Evolutionary conservation across 139 green algal species (phyloP), one percentile per base, ranked within the genome.

Genomic region (Picochlorum sp.): DNA sequence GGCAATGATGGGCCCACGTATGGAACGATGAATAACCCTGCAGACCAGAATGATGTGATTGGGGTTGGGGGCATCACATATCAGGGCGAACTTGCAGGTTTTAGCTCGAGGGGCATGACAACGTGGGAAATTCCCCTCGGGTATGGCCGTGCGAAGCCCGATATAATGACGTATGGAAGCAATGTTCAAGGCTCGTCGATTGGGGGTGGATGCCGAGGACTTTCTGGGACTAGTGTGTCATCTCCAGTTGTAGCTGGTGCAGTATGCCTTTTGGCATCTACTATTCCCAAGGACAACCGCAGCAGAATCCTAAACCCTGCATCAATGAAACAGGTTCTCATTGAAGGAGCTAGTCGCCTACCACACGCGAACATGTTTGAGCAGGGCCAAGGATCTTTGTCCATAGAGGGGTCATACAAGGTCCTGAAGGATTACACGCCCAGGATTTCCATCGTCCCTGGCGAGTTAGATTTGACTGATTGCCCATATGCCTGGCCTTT

Each of bases 1-100:
- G 90, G 91, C 62, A 99, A 99, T 67, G 94, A 98, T 63, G 94
- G 94, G 0, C 94, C 94, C 1, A 72, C 95, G 58, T 98, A 92
- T 52, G 94, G 94, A 67, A 99, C 94, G 1, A 82, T 98, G 9
- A 99, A 99, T 85, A 99, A 99, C 81, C 94, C 94, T 1, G 94
- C 92, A 13, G 94, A 99, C 71, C 85, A 95, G 80, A 88, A 82
- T 18, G 92, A 98, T 65, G 90, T 98, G 3, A 97, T 99, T 60
- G 94, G 92, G 1, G 90, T 99, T 10, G 94, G 94, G 9, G 94
- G 94, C 58, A 92, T 98, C 34, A 88, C 96, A 63, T 94, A n/a
- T 30, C 6, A 37, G 16, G 24, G 23, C 14, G 49, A 41, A 20
- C 93, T 99, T 45, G 92, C 94, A 0, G 56, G 67, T 55, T 99